Evolutionary conservation across 2,329 filamentous ascomycete genomes (phyloP), one percentile per base, ranked within the genome.

Genomic region (Trichophyton schoenleinii): DNA sequence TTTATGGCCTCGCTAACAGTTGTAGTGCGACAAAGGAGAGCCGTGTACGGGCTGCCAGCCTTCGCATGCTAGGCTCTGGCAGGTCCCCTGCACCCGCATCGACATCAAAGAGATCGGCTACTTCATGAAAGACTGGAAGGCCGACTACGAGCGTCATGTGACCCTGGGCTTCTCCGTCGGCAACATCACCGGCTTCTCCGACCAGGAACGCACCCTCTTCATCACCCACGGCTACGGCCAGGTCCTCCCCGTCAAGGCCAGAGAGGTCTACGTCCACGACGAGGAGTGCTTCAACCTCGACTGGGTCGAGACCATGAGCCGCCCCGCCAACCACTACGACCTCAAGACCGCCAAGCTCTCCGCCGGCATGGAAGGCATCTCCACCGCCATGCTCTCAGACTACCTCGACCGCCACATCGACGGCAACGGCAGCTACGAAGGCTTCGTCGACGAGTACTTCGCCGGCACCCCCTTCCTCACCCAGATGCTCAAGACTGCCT

Each of bases 41-140:
- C 92, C 92, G 62, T 97, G 92, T 75, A 88, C 87, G 69, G 92
- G 92, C 57, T 97, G 92, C 79, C 89, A 96, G 78, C 92, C 92
- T 58, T 95, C 91, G 20, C 92, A 97, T 74, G 92, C 92, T 65
- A 87, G 92, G 66, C 81, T 97, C 59, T 97, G 92, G 92, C 91
- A 96, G 77, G 92, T 97, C 52, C 92, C 92, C 64, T 97, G 92
- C 80, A 97, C 92, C 46, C 88, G 92, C 64, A 96, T 96, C 70
- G 92, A 96, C 74, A 97, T 97, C 80, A 96, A 96, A 82, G 92
- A 97, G 70, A 95, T 97, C 70, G 89, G 86, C 49, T 96, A 95
- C 76, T 97, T 97, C 80, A 94, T 96, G 89, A 96, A 96, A 80
- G 92, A 96, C 75, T 97, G 91, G 91, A 95, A 92, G 77, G 91